Base-by-base conservation (phyloP, 1,284 basidiomycete species). In the Trichosporon sp. region DNA sequence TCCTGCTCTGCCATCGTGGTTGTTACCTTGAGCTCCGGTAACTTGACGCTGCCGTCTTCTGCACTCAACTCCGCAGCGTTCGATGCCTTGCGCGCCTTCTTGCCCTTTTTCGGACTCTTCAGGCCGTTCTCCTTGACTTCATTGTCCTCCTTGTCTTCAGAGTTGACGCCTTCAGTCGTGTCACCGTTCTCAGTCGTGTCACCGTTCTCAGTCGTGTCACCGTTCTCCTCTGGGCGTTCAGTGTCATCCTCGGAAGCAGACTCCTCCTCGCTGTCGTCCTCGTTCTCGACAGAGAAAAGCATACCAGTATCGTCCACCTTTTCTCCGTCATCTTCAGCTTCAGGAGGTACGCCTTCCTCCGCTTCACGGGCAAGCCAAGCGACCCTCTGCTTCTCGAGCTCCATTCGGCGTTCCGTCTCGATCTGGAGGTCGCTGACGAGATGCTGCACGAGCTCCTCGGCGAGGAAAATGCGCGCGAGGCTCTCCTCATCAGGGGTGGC, bases 341-440 rank as follows among this genome's bases (percentile, higher is more conserved):
- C 74, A 7, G 71, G 69, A 8, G 70, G 46, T 12, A 73, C 72
- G 14, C 78, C 80, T 4, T 78, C 75, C 8, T 73, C 78, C 4
- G 80, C 80, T 51, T 81, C 79, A 51, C 78, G 78, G 8, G 83
- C 83, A n/a, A 85, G 68, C 78, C 80, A 81, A 19, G 80, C 80
- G 31, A 83, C 79, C 31, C 81, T 75, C 75, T 83, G 79, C 67
- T 80, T 84, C 76, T 90, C 89, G 11, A 89, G 77, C 37, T 86
- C 84, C 67, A 92, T 74, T 64, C 91, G 83, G 74, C 86, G 86
- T 73, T 88, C 86, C 26, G 87, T 88, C 82, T 93, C 91, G 3
- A 78, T 78, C 73, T 90, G 87, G 59, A 94, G 81, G 78, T 94
- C 92, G 65, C 85, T 85, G 26, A 88, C 86, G 19, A 94, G 83